Conservation (phyloP, 2,329 filamentous ascomycete genomes). For the Paecilomyces sp. region DNA sequence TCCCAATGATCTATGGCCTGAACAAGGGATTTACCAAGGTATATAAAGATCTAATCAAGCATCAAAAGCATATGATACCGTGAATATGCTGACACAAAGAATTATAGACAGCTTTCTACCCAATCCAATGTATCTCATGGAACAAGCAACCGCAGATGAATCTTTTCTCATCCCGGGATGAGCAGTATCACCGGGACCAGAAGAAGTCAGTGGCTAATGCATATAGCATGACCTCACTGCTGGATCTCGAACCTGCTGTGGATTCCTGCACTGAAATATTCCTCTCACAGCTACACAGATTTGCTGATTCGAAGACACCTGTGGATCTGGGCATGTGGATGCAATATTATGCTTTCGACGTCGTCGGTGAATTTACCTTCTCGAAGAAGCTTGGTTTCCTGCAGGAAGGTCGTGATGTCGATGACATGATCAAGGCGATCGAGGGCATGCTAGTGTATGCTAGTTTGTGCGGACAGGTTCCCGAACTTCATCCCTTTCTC, state of each 20-base stretch:
- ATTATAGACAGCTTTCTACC: constrained; percentile 11
- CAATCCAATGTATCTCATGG: constrained; percentile 14
- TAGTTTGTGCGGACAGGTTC: constrained; percentile 20
- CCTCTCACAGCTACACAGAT: constrained; percentile 8
- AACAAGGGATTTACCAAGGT: constrained; percentile 79
- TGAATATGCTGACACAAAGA: background rate
- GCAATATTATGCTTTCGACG: constrained; percentile 34
- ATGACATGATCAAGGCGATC: constrained; percentile 24
- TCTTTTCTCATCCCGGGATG: constrained; percentile 15
- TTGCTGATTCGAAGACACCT: constrained; percentile 4
- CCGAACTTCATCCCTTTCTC: constrained; percentile 17
- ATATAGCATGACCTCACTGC: constrained; percentile 20
- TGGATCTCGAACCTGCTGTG: constrained; percentile 16
- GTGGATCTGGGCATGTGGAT: constrained; percentile 13
- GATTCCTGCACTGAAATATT: constrained; percentile 18
- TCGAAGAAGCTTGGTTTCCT: constrained; percentile 37
- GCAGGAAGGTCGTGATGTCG: constrained; percentile 32
- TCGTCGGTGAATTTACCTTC: constrained; percentile 36
- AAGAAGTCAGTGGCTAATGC: constrained; percentile 16
- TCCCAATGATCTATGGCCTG: constrained; percentile 74
- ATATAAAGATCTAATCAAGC: constrained; percentile 2
- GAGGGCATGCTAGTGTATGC: constrained; percentile 22
- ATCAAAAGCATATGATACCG: no score
- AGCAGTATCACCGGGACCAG: constrained; percentile 11
- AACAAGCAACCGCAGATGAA: constrained; percentile 14